phyloP scores from a whole-genome alignment of 2,329 filamentous ascomycete genomes.

The Teratosphaeria gauchensis region DNA sequence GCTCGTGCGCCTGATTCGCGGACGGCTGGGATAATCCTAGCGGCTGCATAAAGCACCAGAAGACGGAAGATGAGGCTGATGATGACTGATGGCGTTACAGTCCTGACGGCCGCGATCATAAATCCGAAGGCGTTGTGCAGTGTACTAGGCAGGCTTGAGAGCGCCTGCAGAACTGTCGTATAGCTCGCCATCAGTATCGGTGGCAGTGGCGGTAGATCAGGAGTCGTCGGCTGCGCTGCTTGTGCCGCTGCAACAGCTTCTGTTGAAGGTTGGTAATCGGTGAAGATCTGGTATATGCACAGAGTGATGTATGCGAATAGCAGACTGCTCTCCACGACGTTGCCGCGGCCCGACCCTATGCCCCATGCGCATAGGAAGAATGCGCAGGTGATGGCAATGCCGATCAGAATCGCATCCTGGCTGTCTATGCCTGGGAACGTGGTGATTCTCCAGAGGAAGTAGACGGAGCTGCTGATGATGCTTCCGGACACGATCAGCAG shows the following conservation, averaged over 20 bases:
- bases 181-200: slow-evolving; percentile 98
- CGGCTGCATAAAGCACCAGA: slow-evolving; percentile 90
- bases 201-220: slow-evolving; percentile 92
- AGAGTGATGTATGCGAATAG: slow-evolving; percentile 97
- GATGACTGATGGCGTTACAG: slow-evolving; percentile 89
- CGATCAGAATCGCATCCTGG: slow-evolving; percentile 84
- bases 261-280: slow-evolving; percentile 78
- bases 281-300: slow-evolving; percentile 98
- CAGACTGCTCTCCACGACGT: slow-evolving; percentile 87
- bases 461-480: slow-evolving; percentile 84
- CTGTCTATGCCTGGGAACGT: slow-evolving; percentile 90
- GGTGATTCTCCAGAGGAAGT: slow-evolving; percentile 92
- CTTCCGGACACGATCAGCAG: slow-evolving; percentile 81
- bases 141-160: slow-evolving; percentile 73
- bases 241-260: slow-evolving; percentile 33
- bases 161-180: slow-evolving; percentile 74
- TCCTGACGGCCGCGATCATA: slow-evolving; percentile 83
- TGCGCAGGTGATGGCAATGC: slow-evolving; percentile 82
- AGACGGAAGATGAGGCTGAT: slow-evolving; percentile 90
- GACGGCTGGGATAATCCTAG: slow-evolving; percentile 88
- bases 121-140: slow-evolving; percentile 78
- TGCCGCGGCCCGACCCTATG: slow-evolving; percentile 86
- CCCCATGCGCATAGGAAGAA: slow-evolving; percentile 90
- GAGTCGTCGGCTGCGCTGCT: slow-evolving; percentile 45
- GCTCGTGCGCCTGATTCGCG: slow-evolving; percentile 76